Percentiles rank a stretch among this genome's conserved stretches.
These are phyloP conservation scores for Aspergillus biplanus DNA, from an alignment of 495 filamentous ascomycete genomes.

Conservation along the genomic window DNA sequence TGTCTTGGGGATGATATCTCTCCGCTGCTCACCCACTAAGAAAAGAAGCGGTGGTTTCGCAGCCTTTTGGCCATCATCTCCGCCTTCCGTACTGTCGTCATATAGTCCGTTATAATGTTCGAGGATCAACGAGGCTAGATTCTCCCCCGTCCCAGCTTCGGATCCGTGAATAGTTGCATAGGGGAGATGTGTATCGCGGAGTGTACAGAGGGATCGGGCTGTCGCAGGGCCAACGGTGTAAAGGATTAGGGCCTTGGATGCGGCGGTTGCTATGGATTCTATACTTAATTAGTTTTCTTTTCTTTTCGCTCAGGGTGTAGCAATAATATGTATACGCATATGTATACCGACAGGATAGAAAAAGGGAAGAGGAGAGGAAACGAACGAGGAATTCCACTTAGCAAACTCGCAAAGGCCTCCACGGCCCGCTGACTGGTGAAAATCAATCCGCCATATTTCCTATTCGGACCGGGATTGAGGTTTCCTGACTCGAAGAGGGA, in stretches of 20 bases:
- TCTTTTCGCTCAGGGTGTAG: not conserved
- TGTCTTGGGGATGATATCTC: constrained; percentile 85
- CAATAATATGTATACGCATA: not conserved
- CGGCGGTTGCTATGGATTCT: constrained; percentile 35
- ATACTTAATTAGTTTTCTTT: not conserved
- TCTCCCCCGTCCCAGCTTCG: constrained; percentile 80
- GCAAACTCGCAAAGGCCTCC: constrained; percentile 75
- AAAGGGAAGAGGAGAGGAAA: constrained; percentile 53
- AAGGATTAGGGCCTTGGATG: constrained; percentile 59
- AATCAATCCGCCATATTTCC: constrained; percentile 78
- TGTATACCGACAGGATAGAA: constrained; percentile 30
- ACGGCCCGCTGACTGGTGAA: constrained; percentile 96
- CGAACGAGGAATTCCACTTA: constrained; percentile 50
- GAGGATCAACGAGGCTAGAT: constrained; percentile 75
- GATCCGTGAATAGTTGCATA: constrained; percentile 68
- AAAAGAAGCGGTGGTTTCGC: constrained; percentile 74
- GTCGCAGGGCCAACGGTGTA: constrained; percentile 96
- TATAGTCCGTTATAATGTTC: constrained; percentile 61
- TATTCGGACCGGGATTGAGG: constrained; percentile 25
- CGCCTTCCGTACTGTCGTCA: constrained; percentile 37
- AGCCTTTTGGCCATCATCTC: not conserved
- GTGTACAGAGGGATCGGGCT: constrained; percentile 65
- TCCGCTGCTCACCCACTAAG: constrained; percentile 79
- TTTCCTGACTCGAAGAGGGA: constrained; percentile 40
- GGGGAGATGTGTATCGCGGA: constrained; percentile 48